phyloP scores from a whole-genome alignment of 2,329 filamentous ascomycete genomes.

The Verticillium klebahnii region DNA sequence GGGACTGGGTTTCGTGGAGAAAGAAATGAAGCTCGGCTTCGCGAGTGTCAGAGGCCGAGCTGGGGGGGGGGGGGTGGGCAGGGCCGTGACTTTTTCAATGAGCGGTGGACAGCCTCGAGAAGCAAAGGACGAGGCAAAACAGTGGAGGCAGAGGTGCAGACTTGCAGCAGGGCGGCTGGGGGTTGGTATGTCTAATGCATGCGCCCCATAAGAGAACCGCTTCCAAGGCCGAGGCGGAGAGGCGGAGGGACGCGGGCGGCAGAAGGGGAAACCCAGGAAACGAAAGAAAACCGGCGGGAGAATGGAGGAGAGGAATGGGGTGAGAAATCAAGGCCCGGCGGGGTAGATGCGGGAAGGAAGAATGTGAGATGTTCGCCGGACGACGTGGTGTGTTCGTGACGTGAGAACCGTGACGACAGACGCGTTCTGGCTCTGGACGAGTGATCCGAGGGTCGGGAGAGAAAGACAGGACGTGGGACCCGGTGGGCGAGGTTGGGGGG shows the following conservation, averaged over 20 bases:
- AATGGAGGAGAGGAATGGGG: constrained; percentile 3
- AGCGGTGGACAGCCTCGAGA: neutral
- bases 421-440: neutral
- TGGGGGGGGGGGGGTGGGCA: neutral
- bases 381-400: constrained; percentile 14
- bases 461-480: neutral
- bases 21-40: neutral
- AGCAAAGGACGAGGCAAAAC: neutral
- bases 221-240: constrained; percentile 1
- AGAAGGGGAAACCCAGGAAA: constrained; percentile 9
- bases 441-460: neutral
- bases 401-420: constrained; percentile 1
- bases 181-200: constrained; percentile 10
- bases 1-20: neutral
- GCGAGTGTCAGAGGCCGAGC: neutral
- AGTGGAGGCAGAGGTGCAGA: neutral
- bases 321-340: neutral
- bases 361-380: constrained; percentile 14
- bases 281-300: constrained; percentile 2
- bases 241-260: neutral
- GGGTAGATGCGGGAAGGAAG: constrained; percentile 3
- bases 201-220: constrained; percentile 6
- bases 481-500: neutral
- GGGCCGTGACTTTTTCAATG: neutral
- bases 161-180: neutral